These are phyloP conservation scores for Pisolithus albus DNA, from an alignment of 768 basidiomycete genomes.

Conservation along the genomic window DNA sequence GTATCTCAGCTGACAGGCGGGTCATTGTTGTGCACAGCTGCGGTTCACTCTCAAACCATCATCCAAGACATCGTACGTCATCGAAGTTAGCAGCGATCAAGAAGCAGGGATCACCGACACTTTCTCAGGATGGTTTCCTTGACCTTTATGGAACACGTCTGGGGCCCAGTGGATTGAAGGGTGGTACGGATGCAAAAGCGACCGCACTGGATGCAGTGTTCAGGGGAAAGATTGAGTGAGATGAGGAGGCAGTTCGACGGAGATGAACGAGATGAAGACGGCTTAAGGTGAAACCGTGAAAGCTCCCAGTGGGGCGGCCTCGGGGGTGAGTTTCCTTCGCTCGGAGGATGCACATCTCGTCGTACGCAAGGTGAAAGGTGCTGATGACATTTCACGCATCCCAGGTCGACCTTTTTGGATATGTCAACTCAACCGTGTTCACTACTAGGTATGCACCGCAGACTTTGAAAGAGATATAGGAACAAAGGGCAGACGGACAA, in stretches of 20 bases:
- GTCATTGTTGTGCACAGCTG: conserved; percentile 42
- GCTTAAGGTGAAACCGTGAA: conserved; percentile 28
- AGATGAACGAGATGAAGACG: conserved; percentile 48
- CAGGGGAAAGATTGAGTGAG: conserved; percentile 73
- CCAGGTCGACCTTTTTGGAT: conserved; percentile 31
- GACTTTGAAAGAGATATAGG: conserved; percentile 83
- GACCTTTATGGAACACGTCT: conserved; percentile 63
- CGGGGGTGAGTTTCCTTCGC: conserved; percentile 12
- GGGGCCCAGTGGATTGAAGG: conserved; percentile 23
- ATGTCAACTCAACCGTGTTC: conserved; percentile 75
- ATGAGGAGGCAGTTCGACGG: conserved; percentile 64
- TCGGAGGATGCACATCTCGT: too few relatives aligned
- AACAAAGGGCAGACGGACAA: conserved; percentile 89
- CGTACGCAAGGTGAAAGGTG: neutral
- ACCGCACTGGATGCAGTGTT: conserved; percentile 67
- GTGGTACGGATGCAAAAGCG: conserved; percentile 19
- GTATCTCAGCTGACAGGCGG: neutral
- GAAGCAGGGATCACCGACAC: conserved; percentile 66
- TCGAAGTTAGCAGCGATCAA: conserved; percentile 80
- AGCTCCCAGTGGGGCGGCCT: conserved; percentile 3
- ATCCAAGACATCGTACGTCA: conserved; percentile 82
- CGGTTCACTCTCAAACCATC: conserved; percentile 79
- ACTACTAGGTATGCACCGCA: conserved; percentile 92
- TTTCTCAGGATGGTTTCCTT: conserved; percentile 85
- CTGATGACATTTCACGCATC: conserved; percentile 2